Base-by-base conservation (phyloP, 2,329 filamentous ascomycete species). In the Lecanoromycetidae sp. region DNA sequence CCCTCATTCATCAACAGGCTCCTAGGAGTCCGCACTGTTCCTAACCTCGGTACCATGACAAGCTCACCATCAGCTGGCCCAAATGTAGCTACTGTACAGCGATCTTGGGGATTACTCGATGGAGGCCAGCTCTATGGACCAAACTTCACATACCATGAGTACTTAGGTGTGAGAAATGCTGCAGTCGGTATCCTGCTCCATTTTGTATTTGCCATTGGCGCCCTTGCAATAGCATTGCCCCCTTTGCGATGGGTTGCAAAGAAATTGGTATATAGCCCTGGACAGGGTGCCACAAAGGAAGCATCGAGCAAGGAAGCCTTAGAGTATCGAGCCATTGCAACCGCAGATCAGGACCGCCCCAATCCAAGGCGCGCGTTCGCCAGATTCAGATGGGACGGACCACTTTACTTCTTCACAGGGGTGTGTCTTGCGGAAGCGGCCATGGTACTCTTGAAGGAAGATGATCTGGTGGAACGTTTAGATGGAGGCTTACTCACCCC, bases 11-110 rank as follows among this genome's bases (percentile, higher is more conserved):
- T 64, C 13, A 62, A 66, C 56, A 61, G 59, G 51, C 50, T 73
- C 7, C 64, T 76, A 9, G 77, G 77, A 9, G 64, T 76, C 10
- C 70, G 71, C 44, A 63, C 64, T 13, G 66, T 77, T 26, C 68
- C 68, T 13, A 75, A 76, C 49, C 66, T 81, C 3, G 78, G 78
- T n/a, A 65, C 69, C 1, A 65, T 80, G 38, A 75, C 76, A 6
- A 72, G 70, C 32, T 74, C 71, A 9, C 60, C 74, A 1, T 68
- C 71, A 53, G 73, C 69, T 2, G 60, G 66, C 7, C 67, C 71
- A 7, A 77, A 82, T 52, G 63, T 67, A 30, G 69, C 72, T 26
- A 73, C 78, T 48, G 73, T 80, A 22, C 71, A 80, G 55, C 71
- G 77, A 47, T 76, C 70, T 36, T 79, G 76, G 66, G 74, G 72